phyloP scores from a whole-genome alignment of 495 filamentous ascomycete genomes.

The Daldinia vernicosa region DNA sequence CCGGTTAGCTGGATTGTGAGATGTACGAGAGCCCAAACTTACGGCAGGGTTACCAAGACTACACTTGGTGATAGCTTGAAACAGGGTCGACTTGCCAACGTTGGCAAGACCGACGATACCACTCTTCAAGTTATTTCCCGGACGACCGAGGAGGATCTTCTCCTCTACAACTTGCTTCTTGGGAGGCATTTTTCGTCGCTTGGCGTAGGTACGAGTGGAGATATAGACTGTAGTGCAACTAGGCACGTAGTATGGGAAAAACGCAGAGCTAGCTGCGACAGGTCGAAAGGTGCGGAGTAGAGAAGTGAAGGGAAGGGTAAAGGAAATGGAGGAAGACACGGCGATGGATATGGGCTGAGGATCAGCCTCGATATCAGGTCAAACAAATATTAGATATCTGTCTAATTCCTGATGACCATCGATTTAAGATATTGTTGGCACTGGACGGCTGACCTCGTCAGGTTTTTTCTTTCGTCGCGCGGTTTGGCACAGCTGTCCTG shows the following conservation, averaged over 20 bases:
- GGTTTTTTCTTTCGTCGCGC: conserved; percentile 25
- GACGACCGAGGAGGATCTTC: conserved; percentile 89
- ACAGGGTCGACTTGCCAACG: conserved; percentile 99
- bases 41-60: conserved; percentile 96
- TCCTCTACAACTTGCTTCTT: conserved; percentile 77
- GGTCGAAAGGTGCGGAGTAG: conserved; percentile 58
- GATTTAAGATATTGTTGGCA: conserved; percentile 19
- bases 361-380: conserved; percentile 42
- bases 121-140: conserved; percentile 98
- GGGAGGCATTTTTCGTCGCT: conserved; percentile 74
- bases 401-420: conserved; percentile 29
- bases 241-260: conserved; percentile 48
- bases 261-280: conserved; percentile 72
- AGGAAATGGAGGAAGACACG: conserved; percentile 58
- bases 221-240: conserved; percentile 56
- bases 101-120: conserved; percentile 99
- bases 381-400: conserved; percentile 37
- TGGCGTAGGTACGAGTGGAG: conserved; percentile 61
- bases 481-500: conserved; percentile 39
- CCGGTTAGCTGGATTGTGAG: conserved; percentile 23
- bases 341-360: conserved; percentile 48
- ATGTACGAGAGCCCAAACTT: conserved; percentile 46
- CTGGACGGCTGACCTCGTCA: conserved; percentile 38
- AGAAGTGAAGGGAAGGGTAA: conserved; percentile 63
- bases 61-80: conserved; percentile 99